phyloP scores from a whole-genome alignment of 148 eudicot genomes.

The Diospyros lotus region DNA sequence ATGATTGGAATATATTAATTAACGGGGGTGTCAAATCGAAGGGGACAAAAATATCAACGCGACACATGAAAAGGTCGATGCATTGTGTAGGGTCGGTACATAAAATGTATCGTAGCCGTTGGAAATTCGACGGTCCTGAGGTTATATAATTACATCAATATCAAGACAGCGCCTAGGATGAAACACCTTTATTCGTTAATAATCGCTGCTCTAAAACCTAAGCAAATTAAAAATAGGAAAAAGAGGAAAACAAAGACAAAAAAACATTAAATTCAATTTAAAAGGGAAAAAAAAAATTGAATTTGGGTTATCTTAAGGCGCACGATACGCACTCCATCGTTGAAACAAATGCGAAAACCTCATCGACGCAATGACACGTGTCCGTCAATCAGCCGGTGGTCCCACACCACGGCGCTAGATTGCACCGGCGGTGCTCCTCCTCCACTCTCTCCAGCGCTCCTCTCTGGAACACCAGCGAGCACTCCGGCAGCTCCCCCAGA shows the following conservation, averaged over 20 bases:
- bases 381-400: slow-evolving; percentile 29
- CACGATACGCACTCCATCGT: slow-evolving; percentile 33
- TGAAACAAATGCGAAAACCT: slow-evolving; percentile 2
- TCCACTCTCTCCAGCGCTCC: slow-evolving; percentile 19
- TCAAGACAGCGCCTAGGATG: slow-evolving; percentile 14
- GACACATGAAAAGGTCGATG: too few relatives aligned
- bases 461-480: slow-evolving; percentile 62
- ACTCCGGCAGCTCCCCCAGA: slow-evolving; percentile 92
- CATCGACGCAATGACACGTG: slow-evolving; percentile 5
- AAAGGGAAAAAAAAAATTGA: slow-evolving; percentile 1
- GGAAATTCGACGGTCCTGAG: slow-evolving; percentile 5
- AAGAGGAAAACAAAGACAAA: background rate
- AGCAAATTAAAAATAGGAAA: slow-evolving; percentile 11
- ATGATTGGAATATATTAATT: too few relatives aligned
- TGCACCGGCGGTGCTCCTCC: slow-evolving; percentile 26
- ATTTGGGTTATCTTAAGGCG: slow-evolving; percentile 36
- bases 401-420: slow-evolving; percentile 42
- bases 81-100: background rate
- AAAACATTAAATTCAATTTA: background rate
- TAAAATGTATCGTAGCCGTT: background rate
- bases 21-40: too few relatives aligned
- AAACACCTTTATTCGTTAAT: slow-evolving; percentile 7
- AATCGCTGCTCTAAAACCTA: slow-evolving; percentile 14
- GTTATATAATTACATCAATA: slow-evolving; percentile 9
- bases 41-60: too few relatives aligned